These are phyloP conservation scores for Casuarina cunninghamiana DNA, from an alignment of 306 rosid species.

Conservation along the genomic window DNA sequence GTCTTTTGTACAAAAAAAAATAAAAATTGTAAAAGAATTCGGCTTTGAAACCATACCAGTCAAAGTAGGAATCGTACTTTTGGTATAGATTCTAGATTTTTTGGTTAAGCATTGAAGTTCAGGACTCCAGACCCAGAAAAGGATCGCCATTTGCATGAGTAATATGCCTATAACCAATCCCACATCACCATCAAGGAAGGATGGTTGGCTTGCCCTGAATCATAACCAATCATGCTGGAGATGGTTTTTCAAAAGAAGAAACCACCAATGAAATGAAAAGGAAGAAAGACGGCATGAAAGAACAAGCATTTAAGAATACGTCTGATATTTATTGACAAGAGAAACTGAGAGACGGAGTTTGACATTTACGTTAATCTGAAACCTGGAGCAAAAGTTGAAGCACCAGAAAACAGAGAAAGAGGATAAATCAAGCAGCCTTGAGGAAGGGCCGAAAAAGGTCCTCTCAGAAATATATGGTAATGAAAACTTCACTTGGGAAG, in stretches of 20 bases:
- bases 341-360: constrained; percentile 22
- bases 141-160: too few species aligned
- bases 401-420: constrained; percentile 20
- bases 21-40: too few species aligned
- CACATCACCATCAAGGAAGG: neutral
- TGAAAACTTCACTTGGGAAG: constrained; percentile 31
- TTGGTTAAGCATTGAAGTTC: neutral
- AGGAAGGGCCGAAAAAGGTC: constrained; percentile 47
- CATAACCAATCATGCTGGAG: neutral
- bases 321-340: neutral
- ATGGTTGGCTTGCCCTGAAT: neutral
- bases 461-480: constrained; percentile 41
- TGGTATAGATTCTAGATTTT: neutral
- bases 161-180: neutral
- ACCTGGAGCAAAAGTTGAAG: constrained; percentile 22
- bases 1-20: too few species aligned
- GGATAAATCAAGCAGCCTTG: constrained; percentile 34
- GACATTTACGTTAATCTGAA: constrained; percentile 11
- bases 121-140: too few species aligned
- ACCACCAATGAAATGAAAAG: neutral
- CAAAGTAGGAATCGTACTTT: too few species aligned
- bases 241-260: neutral
- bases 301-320: neutral
- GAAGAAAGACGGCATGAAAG: too few species aligned
- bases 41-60: too few species aligned